Evolutionary conservation across 352 stramenopile species (phyloP).

Genomic region (Elongisporangium prolatum): DNA sequence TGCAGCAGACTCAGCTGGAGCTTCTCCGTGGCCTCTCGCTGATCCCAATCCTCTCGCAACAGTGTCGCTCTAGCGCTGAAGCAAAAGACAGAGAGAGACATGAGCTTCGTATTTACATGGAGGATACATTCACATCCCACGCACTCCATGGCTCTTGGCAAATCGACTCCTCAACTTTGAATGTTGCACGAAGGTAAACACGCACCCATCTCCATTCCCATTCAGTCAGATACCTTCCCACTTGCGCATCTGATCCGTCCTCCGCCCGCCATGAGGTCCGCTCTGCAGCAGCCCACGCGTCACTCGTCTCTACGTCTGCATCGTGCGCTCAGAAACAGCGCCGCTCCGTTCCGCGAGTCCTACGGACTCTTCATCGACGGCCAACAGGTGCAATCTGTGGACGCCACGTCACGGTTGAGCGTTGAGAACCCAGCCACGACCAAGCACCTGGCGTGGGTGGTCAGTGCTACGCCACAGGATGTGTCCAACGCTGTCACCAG

Average conservation of each 20-base stretch:
- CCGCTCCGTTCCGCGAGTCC: conserved; percentile 20
- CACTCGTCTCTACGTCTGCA: not conserved
- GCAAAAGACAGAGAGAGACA: not conserved
- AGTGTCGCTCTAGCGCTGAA: conserved; percentile 19
- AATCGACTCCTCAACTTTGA: conserved; percentile 7
- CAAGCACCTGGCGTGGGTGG: conserved; percentile 29
- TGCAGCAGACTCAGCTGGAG: conserved; percentile 52
- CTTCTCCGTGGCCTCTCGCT: conserved; percentile 31
- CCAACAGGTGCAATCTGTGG: conserved; percentile 21
- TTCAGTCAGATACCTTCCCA: not conserved
- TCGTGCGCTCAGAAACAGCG: conserved; percentile 4
- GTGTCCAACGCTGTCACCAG: conserved; percentile 30
- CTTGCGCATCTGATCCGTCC: conserved; percentile 2
- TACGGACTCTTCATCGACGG: conserved; percentile 49
- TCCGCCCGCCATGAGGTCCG: not conserved
- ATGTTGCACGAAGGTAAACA: not conserved
- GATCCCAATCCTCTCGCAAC: conserved; percentile 55
- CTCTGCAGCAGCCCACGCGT: not conserved
- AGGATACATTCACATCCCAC: conserved; percentile 8
- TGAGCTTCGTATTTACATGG: too few species aligned
- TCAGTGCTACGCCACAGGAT: conserved; percentile 23
- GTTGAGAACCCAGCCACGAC: conserved; percentile 54
- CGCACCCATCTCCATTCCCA: conserved; percentile 1
- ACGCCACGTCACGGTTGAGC: conserved; percentile 11
- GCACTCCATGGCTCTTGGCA: conserved; percentile 5